These are phyloP conservation scores for Dictyostelium firmibasis DNA, from an alignment of 78 protist genomes.

Conservation along the genomic window DNA sequence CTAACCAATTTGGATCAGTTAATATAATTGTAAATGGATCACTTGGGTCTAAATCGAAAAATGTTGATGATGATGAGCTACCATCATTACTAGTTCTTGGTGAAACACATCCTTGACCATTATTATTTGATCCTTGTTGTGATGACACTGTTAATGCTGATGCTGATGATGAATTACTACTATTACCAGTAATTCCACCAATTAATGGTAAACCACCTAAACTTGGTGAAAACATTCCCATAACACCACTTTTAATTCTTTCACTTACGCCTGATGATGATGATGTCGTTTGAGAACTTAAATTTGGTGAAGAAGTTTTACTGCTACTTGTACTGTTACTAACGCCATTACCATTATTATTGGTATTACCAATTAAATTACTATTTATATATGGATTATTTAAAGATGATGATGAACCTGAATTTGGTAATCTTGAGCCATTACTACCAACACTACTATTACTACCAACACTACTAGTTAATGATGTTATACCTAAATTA, in stretches of 20 bases:
- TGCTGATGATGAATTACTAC: background rate
- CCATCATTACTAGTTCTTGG: background rate
- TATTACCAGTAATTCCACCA: background rate
- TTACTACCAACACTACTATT: background rate
- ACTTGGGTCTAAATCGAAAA: conserved; percentile 1
- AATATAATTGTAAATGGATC: conserved; percentile 42
- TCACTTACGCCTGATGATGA: background rate
- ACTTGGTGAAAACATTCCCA: background rate
- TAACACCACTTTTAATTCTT: background rate
- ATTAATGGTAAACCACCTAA: background rate
- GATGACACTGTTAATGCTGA: background rate
- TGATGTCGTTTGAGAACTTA: background rate
- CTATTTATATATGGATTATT: background rate
- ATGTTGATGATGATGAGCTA: background rate
- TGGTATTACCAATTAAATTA: background rate
- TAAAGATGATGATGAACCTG: background rate
- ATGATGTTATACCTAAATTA: background rate
- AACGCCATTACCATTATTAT: background rate
- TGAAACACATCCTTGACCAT: background rate
- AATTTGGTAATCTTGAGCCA: background rate
- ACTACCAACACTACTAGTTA: background rate
- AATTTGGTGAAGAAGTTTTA: background rate
- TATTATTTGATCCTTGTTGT: background rate
- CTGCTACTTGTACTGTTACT: background rate
- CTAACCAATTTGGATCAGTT: conserved; percentile 40